Conservation (phyloP, 2,329 filamentous ascomycete genomes). For the Stromatinia cepivora region DNA sequence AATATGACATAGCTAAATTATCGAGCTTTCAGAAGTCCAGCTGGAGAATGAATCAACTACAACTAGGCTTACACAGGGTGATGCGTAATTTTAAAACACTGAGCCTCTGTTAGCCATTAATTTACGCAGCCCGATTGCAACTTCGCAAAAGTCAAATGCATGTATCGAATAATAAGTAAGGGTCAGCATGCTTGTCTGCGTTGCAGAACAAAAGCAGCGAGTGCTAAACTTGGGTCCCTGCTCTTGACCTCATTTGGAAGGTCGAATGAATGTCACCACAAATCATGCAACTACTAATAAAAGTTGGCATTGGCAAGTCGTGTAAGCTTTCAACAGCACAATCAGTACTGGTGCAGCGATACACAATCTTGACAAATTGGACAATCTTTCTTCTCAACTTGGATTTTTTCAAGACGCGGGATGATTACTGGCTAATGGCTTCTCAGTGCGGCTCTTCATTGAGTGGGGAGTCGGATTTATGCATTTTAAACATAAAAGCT, state of each 20-base stretch:
- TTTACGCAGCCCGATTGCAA: neutral
- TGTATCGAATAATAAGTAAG: neutral
- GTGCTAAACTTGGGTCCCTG: neutral
- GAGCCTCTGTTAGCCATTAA: neutral
- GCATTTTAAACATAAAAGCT: slow-evolving; percentile 4
- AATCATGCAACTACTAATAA: neutral
- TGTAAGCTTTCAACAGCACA: neutral
- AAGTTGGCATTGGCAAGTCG: neutral
- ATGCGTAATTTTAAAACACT: neutral
- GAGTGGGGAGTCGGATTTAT: neutral
- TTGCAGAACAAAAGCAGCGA: slow-evolving; percentile 1
- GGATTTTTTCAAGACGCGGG: neutral
- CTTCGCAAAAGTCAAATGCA: neutral
- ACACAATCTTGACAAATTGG: neutral
- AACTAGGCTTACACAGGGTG: neutral
- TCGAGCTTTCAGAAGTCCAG: neutral
- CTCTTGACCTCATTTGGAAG: neutral
- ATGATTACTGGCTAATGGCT: neutral
- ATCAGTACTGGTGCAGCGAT: neutral
- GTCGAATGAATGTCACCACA: neutral
- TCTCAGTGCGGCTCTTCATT: neutral
- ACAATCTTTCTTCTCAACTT: neutral
- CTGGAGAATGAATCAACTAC: neutral
- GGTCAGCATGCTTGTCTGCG: too few relatives aligned
- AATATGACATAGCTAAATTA: neutral